These are phyloP conservation scores for Berberis vulgaris DNA, from an alignment of 164 flowering plant species.

Conservation along the genomic window DNA sequence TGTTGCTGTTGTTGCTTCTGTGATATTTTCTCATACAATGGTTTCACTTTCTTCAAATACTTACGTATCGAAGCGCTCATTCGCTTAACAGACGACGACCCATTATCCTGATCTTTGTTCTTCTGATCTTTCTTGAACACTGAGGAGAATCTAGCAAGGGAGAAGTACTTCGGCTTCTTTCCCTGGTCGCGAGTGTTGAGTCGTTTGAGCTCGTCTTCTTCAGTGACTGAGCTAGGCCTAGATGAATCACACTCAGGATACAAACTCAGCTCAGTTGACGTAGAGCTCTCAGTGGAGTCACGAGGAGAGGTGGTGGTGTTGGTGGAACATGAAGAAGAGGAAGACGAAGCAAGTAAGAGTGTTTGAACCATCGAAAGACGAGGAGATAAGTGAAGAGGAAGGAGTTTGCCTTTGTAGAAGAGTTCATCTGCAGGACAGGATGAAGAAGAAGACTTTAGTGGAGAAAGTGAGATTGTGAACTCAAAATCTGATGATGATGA, in stretches of 20 bases:
- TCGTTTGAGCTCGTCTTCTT: slow-evolving; percentile 16
- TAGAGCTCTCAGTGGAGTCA: neutral
- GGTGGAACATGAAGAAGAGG: slow-evolving; percentile 37
- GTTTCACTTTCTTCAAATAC: slow-evolving; percentile 80
- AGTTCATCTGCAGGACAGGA: slow-evolving; percentile 88
- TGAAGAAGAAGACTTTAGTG: slow-evolving; percentile 34
- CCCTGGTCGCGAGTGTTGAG: neutral
- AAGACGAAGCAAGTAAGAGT: slow-evolving; percentile 46
- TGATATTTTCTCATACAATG: slow-evolving; percentile 69
- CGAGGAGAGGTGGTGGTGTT: slow-evolving; percentile 33
- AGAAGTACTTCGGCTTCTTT: slow-evolving; percentile 51
- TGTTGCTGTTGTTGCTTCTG: slow-evolving; percentile 24
- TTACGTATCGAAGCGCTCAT: slow-evolving; percentile 44
- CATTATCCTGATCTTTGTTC: slow-evolving; percentile 13
- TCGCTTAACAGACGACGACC: slow-evolving; percentile 41
- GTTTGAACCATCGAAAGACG: slow-evolving; percentile 84
- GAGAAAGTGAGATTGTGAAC: slow-evolving; percentile 67
- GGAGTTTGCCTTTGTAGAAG: slow-evolving; percentile 85
- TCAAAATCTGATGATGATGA: slow-evolving; percentile 89
- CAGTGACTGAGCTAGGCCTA: slow-evolving; percentile 70
- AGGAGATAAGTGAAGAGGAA: slow-evolving; percentile 83
- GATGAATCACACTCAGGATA: slow-evolving; percentile 53
- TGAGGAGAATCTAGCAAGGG: slow-evolving; percentile 57
- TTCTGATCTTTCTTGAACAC: slow-evolving; percentile 53
- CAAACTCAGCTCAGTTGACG: slow-evolving; percentile 27